Evolutionary conservation across 2,329 filamentous ascomycete species (phyloP).

Genomic region (Fusarium sp.): DNA sequence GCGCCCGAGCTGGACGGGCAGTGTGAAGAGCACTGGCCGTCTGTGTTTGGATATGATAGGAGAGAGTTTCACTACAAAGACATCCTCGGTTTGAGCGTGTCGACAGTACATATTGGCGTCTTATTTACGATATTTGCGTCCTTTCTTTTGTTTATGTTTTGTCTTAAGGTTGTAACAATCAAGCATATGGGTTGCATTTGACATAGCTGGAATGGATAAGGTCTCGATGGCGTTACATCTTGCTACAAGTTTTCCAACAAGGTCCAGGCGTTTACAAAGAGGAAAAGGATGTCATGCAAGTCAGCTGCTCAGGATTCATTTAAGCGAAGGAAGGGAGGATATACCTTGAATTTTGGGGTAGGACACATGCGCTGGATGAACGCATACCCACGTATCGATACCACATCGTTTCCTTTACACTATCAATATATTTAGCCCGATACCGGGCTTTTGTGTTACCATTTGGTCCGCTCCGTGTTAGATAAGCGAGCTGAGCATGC

Average conservation of each 20-base stretch:
- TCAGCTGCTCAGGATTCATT: slow-evolving; percentile 16
- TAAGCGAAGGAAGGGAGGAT: slow-evolving; percentile 10
- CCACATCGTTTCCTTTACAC: slow-evolving; percentile 38
- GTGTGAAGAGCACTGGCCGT: slow-evolving; percentile 38
- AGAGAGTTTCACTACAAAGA: neutral
- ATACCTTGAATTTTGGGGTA: slow-evolving; percentile 32
- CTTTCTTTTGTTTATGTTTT: slow-evolving; percentile 29
- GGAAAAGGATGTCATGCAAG: slow-evolving; percentile 21
- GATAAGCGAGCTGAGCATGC: neutral
- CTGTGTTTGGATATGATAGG: slow-evolving; percentile 31
- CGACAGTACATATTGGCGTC: slow-evolving; percentile 8
- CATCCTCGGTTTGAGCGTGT: neutral
- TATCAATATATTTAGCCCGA: slow-evolving; percentile 17
- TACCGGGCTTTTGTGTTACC: neutral
- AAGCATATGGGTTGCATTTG: slow-evolving; percentile 33
- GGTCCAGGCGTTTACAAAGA: slow-evolving; percentile 38
- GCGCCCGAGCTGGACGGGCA: slow-evolving; percentile 37
- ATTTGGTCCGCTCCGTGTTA: neutral
- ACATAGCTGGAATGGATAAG: slow-evolving; percentile 22
- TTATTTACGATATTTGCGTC: slow-evolving; percentile 28
- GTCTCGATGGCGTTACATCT: slow-evolving; percentile 34
- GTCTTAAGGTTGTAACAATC: slow-evolving; percentile 26
- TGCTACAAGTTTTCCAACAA: slow-evolving; percentile 13
- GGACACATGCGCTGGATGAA: slow-evolving; percentile 32
- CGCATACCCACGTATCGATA: slow-evolving; percentile 40